These are phyloP conservation scores for Wilcoxina mikolae DNA, from an alignment of 495 filamentous ascomycete species.

Conservation along the genomic window DNA sequence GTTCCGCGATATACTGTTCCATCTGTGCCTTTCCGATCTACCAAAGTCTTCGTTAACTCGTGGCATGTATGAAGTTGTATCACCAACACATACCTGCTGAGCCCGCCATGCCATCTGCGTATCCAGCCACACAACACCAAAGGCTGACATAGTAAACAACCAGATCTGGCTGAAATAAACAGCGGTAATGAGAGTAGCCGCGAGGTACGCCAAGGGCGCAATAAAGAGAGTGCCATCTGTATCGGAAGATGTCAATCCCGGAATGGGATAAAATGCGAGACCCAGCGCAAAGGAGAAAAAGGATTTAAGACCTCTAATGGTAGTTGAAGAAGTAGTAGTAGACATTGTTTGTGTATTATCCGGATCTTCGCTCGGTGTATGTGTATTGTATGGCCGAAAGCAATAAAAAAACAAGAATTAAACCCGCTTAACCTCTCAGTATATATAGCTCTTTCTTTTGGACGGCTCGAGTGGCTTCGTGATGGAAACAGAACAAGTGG, in stretches of 20 bases:
- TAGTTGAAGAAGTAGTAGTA: not conserved
- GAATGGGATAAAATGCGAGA: not conserved
- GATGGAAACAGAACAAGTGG: no score
- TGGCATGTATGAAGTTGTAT: not conserved
- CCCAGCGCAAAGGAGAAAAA: not conserved
- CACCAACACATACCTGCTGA: conserved; percentile 2
- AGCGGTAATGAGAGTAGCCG: not conserved
- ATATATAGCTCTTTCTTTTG: not conserved
- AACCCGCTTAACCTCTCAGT: not conserved
- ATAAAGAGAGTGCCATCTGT: conserved; percentile 1
- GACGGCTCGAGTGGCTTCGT: no score
- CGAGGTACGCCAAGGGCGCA: conserved; percentile 2
- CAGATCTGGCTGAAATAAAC: conserved; percentile 2
- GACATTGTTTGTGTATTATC: not conserved
- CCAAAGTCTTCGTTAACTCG: not conserved
- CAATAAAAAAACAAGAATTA: not conserved
- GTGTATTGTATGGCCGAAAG: not conserved
- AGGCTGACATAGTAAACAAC: conserved; percentile 5
- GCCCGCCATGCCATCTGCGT: conserved; percentile 6
- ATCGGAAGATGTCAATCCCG: conserved; percentile 1
- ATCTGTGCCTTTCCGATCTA: conserved; percentile 1
- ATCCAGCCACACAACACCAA: conserved; percentile 8
- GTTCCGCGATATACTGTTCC: conserved; percentile 1
- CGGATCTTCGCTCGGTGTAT: not conserved
- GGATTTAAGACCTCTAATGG: conserved; percentile 3